Conservation (phyloP, 768 basidiomycete genomes). For the Sutorius australiensis region DNA sequence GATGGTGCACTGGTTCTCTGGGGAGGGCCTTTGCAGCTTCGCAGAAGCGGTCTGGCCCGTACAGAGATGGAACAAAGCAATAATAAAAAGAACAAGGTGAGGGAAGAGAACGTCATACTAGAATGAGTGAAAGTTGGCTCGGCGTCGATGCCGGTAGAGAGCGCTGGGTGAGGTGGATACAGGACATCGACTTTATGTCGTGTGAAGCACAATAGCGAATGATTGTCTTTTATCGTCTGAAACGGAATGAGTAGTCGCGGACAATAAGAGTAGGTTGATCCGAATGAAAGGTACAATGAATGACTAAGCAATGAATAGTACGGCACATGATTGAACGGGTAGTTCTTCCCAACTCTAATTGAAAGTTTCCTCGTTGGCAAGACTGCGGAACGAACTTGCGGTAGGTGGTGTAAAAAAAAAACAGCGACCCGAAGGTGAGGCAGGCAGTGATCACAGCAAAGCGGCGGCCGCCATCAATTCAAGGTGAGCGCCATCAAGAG, state of each 20-base stretch:
- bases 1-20: background rate
- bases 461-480: background rate
- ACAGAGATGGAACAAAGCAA: conserved; percentile 7
- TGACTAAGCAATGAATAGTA: background rate
- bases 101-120: conserved; percentile 12
- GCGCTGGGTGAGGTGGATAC: background rate
- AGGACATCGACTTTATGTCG: conserved; percentile 4
- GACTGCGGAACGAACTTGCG: background rate
- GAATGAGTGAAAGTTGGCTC: background rate
- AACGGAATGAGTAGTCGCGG: background rate
- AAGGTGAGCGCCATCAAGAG: background rate
- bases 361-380: background rate
- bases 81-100: conserved; percentile 3
- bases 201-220: conserved; percentile 2
- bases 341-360: background rate
- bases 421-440: background rate
- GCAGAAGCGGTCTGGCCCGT: conserved; percentile 13
- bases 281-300: background rate
- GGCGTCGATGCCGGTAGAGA: conserved; percentile 1
- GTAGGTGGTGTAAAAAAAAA: background rate
- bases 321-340: background rate
- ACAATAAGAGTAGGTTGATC: too few relatives aligned
- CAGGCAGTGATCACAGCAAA: background rate
- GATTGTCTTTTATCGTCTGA: background rate
- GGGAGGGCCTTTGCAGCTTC: conserved; percentile 3